Evolutionary conservation across 345 rosid species (phyloP).

Genomic region (Ailanthus altissimus): DNA sequence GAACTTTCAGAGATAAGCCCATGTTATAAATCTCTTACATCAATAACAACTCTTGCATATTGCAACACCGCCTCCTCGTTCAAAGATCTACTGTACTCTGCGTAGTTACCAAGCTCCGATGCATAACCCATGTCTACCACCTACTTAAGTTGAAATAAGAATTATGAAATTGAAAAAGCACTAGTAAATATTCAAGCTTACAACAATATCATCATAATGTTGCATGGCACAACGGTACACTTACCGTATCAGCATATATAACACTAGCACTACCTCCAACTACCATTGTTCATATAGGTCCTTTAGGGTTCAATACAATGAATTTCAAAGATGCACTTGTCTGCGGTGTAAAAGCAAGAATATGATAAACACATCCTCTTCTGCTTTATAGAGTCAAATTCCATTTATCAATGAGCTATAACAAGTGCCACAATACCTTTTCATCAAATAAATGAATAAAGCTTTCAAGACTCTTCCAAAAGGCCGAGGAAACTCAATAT

Average conservation of each 20-base stretch:
- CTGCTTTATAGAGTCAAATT: neutral
- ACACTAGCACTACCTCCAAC: slow-evolving; percentile 99
- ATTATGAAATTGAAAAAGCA: slow-evolving; percentile 3
- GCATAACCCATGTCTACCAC: slow-evolving; percentile 99
- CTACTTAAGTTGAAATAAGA: slow-evolving; percentile 37
- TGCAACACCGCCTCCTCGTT: slow-evolving; percentile 96
- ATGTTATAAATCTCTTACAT: slow-evolving; percentile 51
- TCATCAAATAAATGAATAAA: slow-evolving; percentile 87
- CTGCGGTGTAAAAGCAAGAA: slow-evolving; percentile 41
- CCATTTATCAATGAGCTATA: neutral
- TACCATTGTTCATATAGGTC: slow-evolving; percentile 99
- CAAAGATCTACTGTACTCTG: slow-evolving; percentile 98
- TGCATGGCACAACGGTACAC: slow-evolving; percentile 11
- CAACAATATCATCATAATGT: neutral
- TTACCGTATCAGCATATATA: slow-evolving; percentile 94
- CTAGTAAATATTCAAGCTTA: neutral
- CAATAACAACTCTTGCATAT: slow-evolving; percentile 95
- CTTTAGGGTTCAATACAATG: slow-evolving; percentile 90
- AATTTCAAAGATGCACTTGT: slow-evolving; percentile 97
- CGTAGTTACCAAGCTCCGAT: slow-evolving; percentile 93
- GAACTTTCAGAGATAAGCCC: neutral
- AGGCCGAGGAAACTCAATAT: slow-evolving; percentile 83
- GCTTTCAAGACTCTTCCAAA: slow-evolving; percentile 95
- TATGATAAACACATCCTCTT: neutral
- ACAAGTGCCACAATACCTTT: slow-evolving; percentile 52